Conservation (phyloP, 495 filamentous ascomycete genomes). For the Lophium mytilinum region DNA sequence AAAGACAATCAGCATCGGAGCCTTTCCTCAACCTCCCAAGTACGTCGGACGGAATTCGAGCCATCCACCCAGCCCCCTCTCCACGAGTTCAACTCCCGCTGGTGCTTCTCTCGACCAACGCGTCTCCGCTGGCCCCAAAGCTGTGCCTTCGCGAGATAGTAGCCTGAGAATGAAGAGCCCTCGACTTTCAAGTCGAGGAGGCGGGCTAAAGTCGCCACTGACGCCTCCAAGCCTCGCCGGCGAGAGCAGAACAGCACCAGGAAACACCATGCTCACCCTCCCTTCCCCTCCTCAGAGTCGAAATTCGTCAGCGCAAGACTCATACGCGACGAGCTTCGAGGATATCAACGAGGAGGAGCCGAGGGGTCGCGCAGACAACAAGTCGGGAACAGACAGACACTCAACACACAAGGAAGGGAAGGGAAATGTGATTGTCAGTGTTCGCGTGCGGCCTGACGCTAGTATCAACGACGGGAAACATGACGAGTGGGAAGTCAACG, state of each 20-base stretch:
- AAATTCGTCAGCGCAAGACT: conserved; percentile 82
- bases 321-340: conserved; percentile 84
- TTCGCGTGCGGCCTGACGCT: conserved; percentile 81
- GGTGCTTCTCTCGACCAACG: conserved; percentile 21
- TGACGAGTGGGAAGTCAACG: conserved; percentile 89
- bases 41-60: conserved; percentile 46
- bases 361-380: conserved; percentile 38
- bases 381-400: conserved; percentile 29
- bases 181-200: conserved; percentile 14
- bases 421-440: conserved; percentile 93
- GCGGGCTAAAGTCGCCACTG: conserved; percentile 21
- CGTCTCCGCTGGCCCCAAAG: conserved; percentile 18
- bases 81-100: conserved; percentile 32
- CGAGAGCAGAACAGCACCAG: conserved; percentile 59
- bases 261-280: conserved; percentile 53
- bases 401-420: conserved; percentile 51
- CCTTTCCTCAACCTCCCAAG: conserved; percentile 84
- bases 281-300: conserved; percentile 79
- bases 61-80: conserved; percentile 53
- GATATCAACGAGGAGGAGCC: conserved; percentile 50
- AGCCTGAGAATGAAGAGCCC: conserved; percentile 24
- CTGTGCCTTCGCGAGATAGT: conserved; percentile 30
- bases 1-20: conserved; percentile 81
- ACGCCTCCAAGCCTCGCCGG: conserved; percentile 60
- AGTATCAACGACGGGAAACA: conserved; percentile 51